These are phyloP conservation scores for Rhizoclosmatium globosum DNA, from an alignment of 192 early-diverging fungal species.

Conservation along the genomic window DNA sequence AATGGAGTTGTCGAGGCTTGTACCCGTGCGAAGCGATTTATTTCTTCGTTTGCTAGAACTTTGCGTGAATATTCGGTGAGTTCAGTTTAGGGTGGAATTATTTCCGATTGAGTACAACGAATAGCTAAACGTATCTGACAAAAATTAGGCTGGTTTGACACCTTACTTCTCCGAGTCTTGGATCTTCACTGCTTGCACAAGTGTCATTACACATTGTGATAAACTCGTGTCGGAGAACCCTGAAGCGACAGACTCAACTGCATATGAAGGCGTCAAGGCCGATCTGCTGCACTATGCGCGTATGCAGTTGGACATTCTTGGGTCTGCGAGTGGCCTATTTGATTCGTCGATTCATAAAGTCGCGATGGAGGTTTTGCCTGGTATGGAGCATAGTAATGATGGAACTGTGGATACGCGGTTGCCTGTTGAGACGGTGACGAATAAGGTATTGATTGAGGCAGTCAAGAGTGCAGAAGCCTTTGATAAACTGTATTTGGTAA, in stretches of 20 bases:
- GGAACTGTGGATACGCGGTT: conserved; percentile 13
- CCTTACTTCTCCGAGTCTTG: conserved; percentile 78
- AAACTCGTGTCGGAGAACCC: conserved; percentile 49
- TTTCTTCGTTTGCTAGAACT: conserved; percentile 73
- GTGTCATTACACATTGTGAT: conserved; percentile 81
- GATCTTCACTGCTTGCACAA: conserved; percentile 83
- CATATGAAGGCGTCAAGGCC: conserved; percentile 78
- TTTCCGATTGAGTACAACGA: neutral
- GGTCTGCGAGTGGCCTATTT: conserved; percentile 64
- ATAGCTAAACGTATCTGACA: too few species aligned
- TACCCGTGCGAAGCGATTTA: conserved; percentile 75
- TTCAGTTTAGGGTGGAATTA: neutral
- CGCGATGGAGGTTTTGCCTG: neutral
- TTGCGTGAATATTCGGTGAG: conserved; percentile 76
- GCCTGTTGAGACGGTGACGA: conserved; percentile 64
- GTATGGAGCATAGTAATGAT: conserved; percentile 19
- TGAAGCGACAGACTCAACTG: conserved; percentile 50
- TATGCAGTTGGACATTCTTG: conserved; percentile 80
- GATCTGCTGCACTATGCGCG: conserved; percentile 79
- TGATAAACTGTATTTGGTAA: conserved; percentile 79
- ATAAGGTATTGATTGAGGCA: conserved; percentile 68
- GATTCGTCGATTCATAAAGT: conserved; percentile 47
- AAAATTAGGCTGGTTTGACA: conserved; percentile 59
- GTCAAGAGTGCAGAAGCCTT: conserved; percentile 67
- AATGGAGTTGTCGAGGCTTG: conserved; percentile 73